These are phyloP conservation scores for Trebouxia sp. DNA, from an alignment of 139 green algal species.

Conservation along the genomic window DNA sequence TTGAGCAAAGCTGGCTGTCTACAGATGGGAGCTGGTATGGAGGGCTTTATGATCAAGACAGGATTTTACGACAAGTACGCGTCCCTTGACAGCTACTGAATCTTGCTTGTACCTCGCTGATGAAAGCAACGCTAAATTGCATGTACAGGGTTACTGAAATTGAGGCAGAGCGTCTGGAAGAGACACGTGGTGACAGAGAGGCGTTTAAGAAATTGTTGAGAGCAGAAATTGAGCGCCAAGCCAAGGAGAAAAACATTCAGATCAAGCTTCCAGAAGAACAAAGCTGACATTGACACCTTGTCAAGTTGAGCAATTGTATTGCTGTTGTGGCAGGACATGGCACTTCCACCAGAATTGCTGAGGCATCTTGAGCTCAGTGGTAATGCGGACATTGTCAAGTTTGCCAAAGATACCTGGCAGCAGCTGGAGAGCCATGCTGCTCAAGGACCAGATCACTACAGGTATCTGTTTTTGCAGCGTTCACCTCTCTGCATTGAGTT, in stretches of 20 bases:
- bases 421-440: neutral
- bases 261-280: slow-evolving; percentile 33
- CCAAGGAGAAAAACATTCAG: slow-evolving; percentile 39
- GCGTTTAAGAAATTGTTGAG: slow-evolving; percentile 44
- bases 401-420: slow-evolving; percentile 17
- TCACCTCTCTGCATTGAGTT: too few species aligned
- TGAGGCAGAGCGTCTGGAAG: slow-evolving; percentile 58
- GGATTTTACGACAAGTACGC: slow-evolving; percentile 83
- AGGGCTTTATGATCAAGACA: slow-evolving; percentile 92
- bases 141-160: slow-evolving; percentile 54
- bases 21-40: slow-evolving; percentile 74
- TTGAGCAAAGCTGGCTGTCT: too few species aligned
- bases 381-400: neutral
- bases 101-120: too few species aligned
- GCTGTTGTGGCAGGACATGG: neutral
- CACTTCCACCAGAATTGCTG: neutral
- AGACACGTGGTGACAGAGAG: slow-evolving; percentile 50
- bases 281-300: too few species aligned
- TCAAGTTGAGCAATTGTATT: too few species aligned
- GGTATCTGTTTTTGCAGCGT: neutral
- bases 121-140: too few species aligned
- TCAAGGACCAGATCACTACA: slow-evolving; percentile 2
- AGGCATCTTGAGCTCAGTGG: neutral
- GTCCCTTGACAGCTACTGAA: too few species aligned
- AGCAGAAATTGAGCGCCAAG: slow-evolving; percentile 54